These are phyloP conservation scores for Cryptococcus hybrid DNA, from an alignment of 1,284 basidiomycete genomes.

Conservation along the genomic window DNA sequence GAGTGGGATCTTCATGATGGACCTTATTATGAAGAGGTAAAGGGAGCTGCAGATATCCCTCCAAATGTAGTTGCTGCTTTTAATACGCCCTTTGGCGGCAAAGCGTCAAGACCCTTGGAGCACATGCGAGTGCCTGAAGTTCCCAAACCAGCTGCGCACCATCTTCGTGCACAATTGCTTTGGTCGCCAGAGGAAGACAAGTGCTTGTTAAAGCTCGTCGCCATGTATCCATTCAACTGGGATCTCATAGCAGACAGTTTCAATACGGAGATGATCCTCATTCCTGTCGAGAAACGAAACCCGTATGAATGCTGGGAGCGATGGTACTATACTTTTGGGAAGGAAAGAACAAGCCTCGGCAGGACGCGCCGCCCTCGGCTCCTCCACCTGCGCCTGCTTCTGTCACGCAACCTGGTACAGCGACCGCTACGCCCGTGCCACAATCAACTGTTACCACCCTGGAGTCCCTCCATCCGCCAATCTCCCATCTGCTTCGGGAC, in stretches of 20 bases:
- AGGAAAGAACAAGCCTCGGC: constrained; percentile 36
- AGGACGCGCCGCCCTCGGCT: constrained; percentile 21
- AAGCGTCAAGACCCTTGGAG: constrained; percentile 53
- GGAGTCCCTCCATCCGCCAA: constrained; percentile 11
- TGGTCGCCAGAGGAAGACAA: constrained; percentile 80
- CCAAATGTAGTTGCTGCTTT: constrained; percentile 33
- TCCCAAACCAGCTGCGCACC: constrained; percentile 55
- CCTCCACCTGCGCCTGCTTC: constrained; percentile 51
- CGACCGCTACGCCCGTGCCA: constrained; percentile 10
- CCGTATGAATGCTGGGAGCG: constrained; percentile 82
- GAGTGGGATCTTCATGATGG: constrained; percentile 52
- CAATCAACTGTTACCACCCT: constrained; percentile 9
- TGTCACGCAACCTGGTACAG: constrained; percentile 10
- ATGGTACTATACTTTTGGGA: constrained; percentile 61
- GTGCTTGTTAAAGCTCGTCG: constrained; percentile 67
- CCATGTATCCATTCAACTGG: constrained; percentile 88
- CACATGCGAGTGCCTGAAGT: constrained; percentile 44
- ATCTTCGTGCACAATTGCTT: constrained; percentile 57
- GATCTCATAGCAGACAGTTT: constrained; percentile 81
- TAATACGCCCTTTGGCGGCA: constrained; percentile 35
- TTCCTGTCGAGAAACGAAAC: constrained; percentile 71
- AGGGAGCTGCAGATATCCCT: constrained; percentile 35
- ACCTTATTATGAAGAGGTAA: constrained; percentile 52
- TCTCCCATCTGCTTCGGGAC: constrained; percentile 11
- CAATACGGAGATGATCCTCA: constrained; percentile 70